Base-by-base conservation (phyloP, 2,329 filamentous ascomycete genomes). In the Tympanopsis confertula region DNA sequence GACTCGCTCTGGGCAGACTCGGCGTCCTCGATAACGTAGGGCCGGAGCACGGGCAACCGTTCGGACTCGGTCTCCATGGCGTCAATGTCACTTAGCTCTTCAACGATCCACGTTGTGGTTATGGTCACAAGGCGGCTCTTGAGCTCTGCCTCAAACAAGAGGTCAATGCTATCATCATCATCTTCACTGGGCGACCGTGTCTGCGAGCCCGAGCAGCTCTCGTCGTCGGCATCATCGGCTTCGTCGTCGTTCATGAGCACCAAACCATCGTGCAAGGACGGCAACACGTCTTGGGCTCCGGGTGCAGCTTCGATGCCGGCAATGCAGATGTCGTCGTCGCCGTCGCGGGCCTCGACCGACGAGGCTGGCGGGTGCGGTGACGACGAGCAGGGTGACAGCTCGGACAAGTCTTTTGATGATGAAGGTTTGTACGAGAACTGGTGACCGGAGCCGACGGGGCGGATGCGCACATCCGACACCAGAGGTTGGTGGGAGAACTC, bases 11-110 rank as follows among this genome's bases (percentile, higher is more conserved):
- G 55, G 35, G 59, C 59, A 13, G 65, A 59, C 12, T 55, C 52
- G 26, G 59, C 51, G 26, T 59, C 63, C 45, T 71, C 69, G 38
- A 70, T 66, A 39, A 62, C 58, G 12, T 59, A 55, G 0, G 68
- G 68, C 7, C 51, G 55, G 18, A 71, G 48, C 19, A 67, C 54
- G 20, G 59, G 58, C 18, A 61, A 49, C 14, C 58, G 58, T 4
- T 66, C 63, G 29, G 56, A 57, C 19, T 63, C 64, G 45, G 58
- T 61, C 39, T 67, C 64, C 58, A 61, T 60, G 3, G 59, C 56
- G 37, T 63, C 64, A 39, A 68, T 58, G 42, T 69, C 58, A 46
- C 49, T 56, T 18, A 62, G 42, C 38, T 63, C 68, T 41, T 71
- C 68, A 20, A 71, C 55, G 10, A 54, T 10, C 22, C 22, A 26